Base-by-base conservation (phyloP, 768 basidiomycete genomes). In the Tulasnella sp. region DNA sequence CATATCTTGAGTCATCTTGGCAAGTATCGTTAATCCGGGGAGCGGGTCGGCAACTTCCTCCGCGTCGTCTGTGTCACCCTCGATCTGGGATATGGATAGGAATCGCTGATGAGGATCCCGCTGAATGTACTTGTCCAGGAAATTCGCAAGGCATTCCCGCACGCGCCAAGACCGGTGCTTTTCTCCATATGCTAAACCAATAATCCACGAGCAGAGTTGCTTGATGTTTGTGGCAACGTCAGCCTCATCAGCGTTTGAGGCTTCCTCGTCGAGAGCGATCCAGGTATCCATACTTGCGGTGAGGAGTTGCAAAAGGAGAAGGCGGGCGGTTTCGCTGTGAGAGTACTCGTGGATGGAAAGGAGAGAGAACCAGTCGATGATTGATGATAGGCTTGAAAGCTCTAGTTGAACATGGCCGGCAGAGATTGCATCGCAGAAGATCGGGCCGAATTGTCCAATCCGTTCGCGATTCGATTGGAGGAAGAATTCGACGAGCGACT, bases 91-190 rank as follows among this genome's bases (percentile, higher is more conserved):
- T n/a, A 42, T 34, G 50, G n/a, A 82, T 83, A 93, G 93, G 93
- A 50, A 88, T 84, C 28, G 83, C 80, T 81, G 92, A 88, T 14
- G 83, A 0, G 91, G 92, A 83, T 96, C 93, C 75, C 87, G 83
- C 16, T 83, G 83, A 31, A 96, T 87, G 84, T 93, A 96, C 64
- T 84, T 84, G 81, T 92, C 91, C 73, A 96, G 85, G 84, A 97
- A 93, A 44, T 88, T 87, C 69, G 91, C 87, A 42, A 94, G 86
- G 40, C 87, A 84, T 83, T 94, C 92, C 46, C 95, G 91, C 41
- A 92, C 87, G 78, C 86, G 88, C 94, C 96, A 96, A 3, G 90
- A 91, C 1, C 86, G 86, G 8, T 91, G 84, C 72, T 88, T 86
- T 24, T 86, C 86, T 77, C 82, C 86, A 20, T 81, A 80, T 72